Base-by-base conservation (phyloP, 768 basidiomycete genomes). In the Trametes coccinea region DNA sequence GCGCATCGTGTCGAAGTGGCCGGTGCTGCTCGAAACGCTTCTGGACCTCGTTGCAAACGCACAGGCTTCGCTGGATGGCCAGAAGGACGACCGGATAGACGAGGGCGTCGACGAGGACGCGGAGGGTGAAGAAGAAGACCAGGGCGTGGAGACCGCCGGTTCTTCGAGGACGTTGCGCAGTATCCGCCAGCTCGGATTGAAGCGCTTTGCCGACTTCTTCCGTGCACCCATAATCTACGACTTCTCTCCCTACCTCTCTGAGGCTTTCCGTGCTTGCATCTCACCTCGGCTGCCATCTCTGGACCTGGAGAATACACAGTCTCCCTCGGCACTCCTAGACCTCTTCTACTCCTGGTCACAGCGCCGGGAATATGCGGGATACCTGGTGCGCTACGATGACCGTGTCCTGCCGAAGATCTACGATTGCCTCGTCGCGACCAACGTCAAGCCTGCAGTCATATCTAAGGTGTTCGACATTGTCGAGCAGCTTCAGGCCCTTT, bases 181-280 rank as follows among this genome's bases (percentile, higher is more conserved):
- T 7, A 81, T 95, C 44, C 85, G 97, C 13, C 92, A 93, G 56
- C 78, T 90, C 1, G 95, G 94, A 8, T 74, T 98, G 53, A 93
- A 92, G 72, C 86, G 95, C 11, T 75, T 98, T 40, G 84, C 88
- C 1, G 92, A 95, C 69, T 96, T 98, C 77, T 94, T 94, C 83
- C 84, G 86, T 13, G 80, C 80, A 43, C 85, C 89, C 0, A 81
- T 87, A 29, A 67, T 71, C 0, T 97, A 94, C 72, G 84, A 96
- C 73, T 96, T 89, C 71, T 69, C 78, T 0, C 82, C 86, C 0
- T 95, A 87, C 72, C 78, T 98, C 69, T 73, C 76, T 4, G 75
- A 80, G 5, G 82, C 86, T 8, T 98, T 93, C 76, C 60, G 77
- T 1, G 76, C 83, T 0, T 84, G 92, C 77, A 89, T 98, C 67